Evolutionary conservation across 495 filamentous ascomycete genomes (phyloP).

Genomic region (Neurospora sp.): DNA sequence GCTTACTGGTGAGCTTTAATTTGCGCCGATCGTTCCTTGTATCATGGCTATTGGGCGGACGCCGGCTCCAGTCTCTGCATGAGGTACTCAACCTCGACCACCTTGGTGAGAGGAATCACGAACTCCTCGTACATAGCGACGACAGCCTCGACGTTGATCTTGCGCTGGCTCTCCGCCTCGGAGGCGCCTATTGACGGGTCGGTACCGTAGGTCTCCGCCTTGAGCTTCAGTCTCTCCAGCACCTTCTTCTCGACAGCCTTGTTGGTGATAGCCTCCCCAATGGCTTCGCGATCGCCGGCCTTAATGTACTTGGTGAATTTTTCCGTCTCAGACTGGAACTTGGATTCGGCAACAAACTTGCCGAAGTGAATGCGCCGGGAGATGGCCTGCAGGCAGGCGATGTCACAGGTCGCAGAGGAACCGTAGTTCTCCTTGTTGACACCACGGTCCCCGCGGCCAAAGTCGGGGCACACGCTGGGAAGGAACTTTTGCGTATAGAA

Average conservation of each 20-base stretch:
- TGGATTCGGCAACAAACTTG: slow-evolving; percentile 98
- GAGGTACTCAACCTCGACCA: slow-evolving; percentile 94
- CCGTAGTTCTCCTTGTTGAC: slow-evolving; percentile 93
- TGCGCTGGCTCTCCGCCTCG: slow-evolving; percentile 31
- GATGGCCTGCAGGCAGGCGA: slow-evolving; percentile 80
- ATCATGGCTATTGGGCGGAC: not conserved
- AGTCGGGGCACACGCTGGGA: slow-evolving; percentile 66
- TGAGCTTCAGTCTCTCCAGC: slow-evolving; percentile 73
- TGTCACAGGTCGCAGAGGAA: slow-evolving; percentile 83
- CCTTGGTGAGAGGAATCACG: slow-evolving; percentile 94
- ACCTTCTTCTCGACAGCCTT: slow-evolving; percentile 84
- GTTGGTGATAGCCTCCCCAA: slow-evolving; percentile 87
- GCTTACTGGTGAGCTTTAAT: not conserved
- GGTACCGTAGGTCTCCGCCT: slow-evolving; percentile 91
- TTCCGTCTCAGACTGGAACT: slow-evolving; percentile 79
- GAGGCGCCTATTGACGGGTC: slow-evolving; percentile 49
- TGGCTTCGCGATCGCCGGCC: slow-evolving; percentile 63
- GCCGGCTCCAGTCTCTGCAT: slow-evolving; percentile 70
- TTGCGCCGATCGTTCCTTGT: not conserved
- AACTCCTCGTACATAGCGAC: slow-evolving; percentile 91
- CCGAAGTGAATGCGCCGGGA: slow-evolving; percentile 93
- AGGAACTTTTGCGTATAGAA: slow-evolving; percentile 78
- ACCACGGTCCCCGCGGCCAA: slow-evolving; percentile 63
- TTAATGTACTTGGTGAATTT: slow-evolving; percentile 71
- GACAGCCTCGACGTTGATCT: slow-evolving; percentile 90